Evolutionary conservation across 805 yeast species (phyloP).

Genomic region (Yarrowia porcina): DNA sequence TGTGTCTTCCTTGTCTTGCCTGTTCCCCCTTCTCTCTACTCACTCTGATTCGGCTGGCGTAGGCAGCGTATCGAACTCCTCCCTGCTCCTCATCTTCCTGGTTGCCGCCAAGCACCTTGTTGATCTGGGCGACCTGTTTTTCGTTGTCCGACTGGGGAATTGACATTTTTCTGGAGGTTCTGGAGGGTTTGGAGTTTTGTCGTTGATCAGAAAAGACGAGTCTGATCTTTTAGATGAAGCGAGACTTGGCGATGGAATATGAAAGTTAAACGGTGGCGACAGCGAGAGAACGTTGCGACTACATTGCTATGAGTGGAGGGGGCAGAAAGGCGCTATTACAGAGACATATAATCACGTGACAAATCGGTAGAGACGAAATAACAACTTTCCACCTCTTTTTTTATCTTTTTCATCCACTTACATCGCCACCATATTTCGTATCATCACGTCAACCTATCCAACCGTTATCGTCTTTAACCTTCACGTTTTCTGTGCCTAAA

Average conservation of each 20-base stretch:
- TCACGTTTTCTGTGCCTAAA: neutral
- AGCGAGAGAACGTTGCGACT: too few species aligned
- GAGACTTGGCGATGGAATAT: conserved; percentile 6
- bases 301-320: too few species aligned
- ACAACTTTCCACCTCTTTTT: too few species aligned
- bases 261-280: conserved; percentile 1
- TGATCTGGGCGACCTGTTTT: neutral
- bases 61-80: conserved; percentile 15
- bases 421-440: too few species aligned
- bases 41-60: conserved; percentile 21
- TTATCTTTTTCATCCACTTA: too few species aligned
- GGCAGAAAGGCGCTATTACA: too few species aligned
- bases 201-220: neutral
- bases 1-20: neutral
- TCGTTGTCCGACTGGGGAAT: conserved; percentile 5
- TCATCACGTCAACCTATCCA: neutral
- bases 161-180: neutral
- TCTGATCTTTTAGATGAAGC: neutral
- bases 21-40: neutral
- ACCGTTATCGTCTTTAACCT: neutral
- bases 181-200: neutral
- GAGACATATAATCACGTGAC: too few species aligned
- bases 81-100: conserved; percentile 10
- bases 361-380: too few species aligned
- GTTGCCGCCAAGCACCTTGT: neutral